A percentile compares a stretch with the other conserved stretches of the same genome.
Evolutionary conservation across 2,329 filamentous ascomycete genomes (phyloP).

Genomic region (Sporothrix variecibatus): DNA sequence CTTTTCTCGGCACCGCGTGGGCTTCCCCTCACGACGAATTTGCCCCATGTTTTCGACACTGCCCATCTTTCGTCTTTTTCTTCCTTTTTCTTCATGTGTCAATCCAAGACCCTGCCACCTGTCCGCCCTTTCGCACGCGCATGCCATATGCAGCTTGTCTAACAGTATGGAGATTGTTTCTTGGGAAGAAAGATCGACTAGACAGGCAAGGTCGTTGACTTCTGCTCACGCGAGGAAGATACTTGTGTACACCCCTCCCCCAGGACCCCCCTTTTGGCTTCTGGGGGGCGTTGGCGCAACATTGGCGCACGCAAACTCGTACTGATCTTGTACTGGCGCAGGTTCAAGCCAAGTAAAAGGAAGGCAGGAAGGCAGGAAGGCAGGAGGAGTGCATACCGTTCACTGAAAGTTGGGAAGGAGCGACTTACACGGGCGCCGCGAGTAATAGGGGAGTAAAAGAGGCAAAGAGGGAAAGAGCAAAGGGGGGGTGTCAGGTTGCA

Average conservation of each 20-base stretch:
- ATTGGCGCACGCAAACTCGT: constrained; percentile 1
- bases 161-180: background rate
- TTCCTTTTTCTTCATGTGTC: background rate
- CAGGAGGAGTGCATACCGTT: background rate
- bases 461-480: background rate
- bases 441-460: background rate
- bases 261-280: background rate
- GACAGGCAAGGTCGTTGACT: background rate
- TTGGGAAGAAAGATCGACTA: background rate
- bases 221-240: background rate
- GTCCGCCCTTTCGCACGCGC: background rate
- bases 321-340: background rate
- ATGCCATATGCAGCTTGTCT: background rate
- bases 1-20: background rate
- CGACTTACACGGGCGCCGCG: background rate
- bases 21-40: constrained; percentile 13
- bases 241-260: background rate
- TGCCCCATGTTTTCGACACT: constrained; percentile 2
- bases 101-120: background rate
- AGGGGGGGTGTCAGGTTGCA: constrained; percentile 7
- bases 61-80: background rate
- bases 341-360: background rate
- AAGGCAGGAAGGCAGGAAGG: background rate
- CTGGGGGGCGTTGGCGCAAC: background rate
- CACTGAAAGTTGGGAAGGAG: no score